These are phyloP conservation scores for Quercus agrifolia DNA, from an alignment of 306 rosid genomes.

Conservation along the genomic window DNA sequence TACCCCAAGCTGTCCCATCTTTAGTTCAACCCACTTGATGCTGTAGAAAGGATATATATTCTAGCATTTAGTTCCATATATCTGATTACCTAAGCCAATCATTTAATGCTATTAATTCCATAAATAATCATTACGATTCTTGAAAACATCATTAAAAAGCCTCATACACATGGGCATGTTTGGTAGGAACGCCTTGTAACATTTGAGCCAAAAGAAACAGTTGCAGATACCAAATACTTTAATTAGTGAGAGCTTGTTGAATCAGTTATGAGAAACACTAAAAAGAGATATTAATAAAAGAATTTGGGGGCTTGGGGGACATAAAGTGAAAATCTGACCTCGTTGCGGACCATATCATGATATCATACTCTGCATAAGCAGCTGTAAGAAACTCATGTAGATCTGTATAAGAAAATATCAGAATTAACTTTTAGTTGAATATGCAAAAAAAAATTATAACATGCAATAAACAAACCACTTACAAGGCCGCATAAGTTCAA, in stretches of 20 bases:
- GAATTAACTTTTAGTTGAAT: background rate
- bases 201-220: background rate
- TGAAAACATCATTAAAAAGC: background rate
- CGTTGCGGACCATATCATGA: constrained; percentile 99
- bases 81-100: background rate
- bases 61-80: background rate
- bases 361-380: constrained; percentile 80
- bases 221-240: background rate
- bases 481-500: constrained; percentile 95
- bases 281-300: background rate
- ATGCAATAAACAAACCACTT: constrained; percentile 13
- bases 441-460: background rate
- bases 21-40: constrained; percentile 87
- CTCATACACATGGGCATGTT: background rate
- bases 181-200: background rate
- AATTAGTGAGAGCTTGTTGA: background rate
- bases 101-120: background rate
- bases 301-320: background rate
- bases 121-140: background rate
- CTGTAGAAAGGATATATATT: constrained; percentile 39
- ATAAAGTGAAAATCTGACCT: constrained; percentile 42
- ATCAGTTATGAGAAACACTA: background rate
- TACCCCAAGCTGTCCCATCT: constrained; percentile 96
- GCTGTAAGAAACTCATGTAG: constrained; percentile 95
- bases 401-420: constrained; percentile 41